Evolutionary conservation across 805 yeast genomes (phyloP).

Genomic region (Candida silvicultrix): DNA sequence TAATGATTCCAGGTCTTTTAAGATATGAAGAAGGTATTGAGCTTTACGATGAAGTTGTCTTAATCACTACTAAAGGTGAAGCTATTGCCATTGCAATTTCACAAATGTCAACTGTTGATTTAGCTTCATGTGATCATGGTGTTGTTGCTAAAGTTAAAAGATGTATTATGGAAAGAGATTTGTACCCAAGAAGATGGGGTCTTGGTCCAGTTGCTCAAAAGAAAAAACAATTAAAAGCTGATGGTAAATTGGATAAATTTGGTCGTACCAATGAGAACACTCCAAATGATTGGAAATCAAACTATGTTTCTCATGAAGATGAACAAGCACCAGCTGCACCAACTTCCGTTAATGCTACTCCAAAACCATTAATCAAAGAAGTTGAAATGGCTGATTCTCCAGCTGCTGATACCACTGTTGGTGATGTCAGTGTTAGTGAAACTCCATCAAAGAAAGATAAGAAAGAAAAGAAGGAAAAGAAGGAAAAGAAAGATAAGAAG

Average conservation of each 20-base stretch:
- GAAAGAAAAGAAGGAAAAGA: constrained; percentile 45
- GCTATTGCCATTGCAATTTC: constrained; percentile 98
- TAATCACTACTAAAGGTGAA: constrained; percentile 98
- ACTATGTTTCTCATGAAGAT: constrained; percentile 66
- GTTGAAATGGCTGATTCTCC: constrained; percentile 26
- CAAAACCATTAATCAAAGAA: constrained; percentile 44
- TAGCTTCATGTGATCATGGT: constrained; percentile 96
- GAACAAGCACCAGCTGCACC: constrained; percentile 48
- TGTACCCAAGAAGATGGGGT: constrained; percentile 99
- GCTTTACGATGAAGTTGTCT: constrained; percentile 93
- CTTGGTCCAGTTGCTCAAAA: constrained; percentile 97
- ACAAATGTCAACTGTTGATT: constrained; percentile 97
- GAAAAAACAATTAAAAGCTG: constrained; percentile 97
- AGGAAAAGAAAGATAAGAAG: constrained; percentile 50
- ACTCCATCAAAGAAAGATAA: constrained; percentile 25
- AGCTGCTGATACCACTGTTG: constrained; percentile 21
- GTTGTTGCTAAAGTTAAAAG: constrained; percentile 98
- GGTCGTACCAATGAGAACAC: constrained; percentile 93
- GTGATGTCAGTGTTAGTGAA: constrained; percentile 22
- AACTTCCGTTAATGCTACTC: constrained; percentile 23
- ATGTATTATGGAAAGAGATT: constrained; percentile 99
- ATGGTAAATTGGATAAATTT: constrained; percentile 93
- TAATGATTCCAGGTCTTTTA: constrained; percentile 97
- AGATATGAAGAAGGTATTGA: constrained; percentile 98
- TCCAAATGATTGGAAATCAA: constrained; percentile 86